Base-by-base conservation (phyloP, 176 grass and related monocot species). In the Oryza meyeriana region DNA sequence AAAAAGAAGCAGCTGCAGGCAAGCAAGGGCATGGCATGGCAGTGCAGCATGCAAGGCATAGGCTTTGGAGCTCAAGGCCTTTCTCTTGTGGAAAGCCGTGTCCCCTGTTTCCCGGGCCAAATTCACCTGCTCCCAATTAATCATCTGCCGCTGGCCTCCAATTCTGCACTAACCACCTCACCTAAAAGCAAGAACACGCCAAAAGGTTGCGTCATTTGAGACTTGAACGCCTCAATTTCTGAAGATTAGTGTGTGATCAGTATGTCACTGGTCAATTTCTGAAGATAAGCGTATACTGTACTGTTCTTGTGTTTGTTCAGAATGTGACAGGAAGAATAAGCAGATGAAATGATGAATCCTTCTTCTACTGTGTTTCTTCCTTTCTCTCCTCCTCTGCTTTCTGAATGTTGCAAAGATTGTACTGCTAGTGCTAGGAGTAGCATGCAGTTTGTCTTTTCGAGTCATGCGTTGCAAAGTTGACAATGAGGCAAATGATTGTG, bases 71-170 rank as follows among this genome's bases (percentile, higher is more conserved):
- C 84, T 87, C 89, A 64, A 79, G 77, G 64, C 66, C 80, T 86
- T 75, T 91, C 87, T 64, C 81, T 27, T 33, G 29, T 87, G 82
- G 87, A 94, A 94, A 94, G 92, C 57, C 55, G 92, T 92, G 92
- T 89, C 89, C 89, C 89, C 87, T 89, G 88, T 93, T 93, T 93
- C 85, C 84, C 81, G 84, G 66, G 86, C 66, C 84, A 78, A 78
- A 58, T 61, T 64, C 83, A 89, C 74, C 81, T 81, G 72, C 79
- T 80, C 79, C 83, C 76, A 83, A 71, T 78, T 39, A 44, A 13
- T 34, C 45, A 33, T 79, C 66, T 69, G 14, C 50, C 79, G 59
- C 85, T 83, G 83, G 39, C 82, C 66, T 88, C 86, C 47, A 69
- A 85, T 79, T 83, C 81, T 61, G 62, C 78, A 7, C 78, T 68